A percentile compares a stretch with the other conserved stretches of the same genome.
Conservation (phyloP, 345 rosid species). For the Salix suchowensis region DNA sequence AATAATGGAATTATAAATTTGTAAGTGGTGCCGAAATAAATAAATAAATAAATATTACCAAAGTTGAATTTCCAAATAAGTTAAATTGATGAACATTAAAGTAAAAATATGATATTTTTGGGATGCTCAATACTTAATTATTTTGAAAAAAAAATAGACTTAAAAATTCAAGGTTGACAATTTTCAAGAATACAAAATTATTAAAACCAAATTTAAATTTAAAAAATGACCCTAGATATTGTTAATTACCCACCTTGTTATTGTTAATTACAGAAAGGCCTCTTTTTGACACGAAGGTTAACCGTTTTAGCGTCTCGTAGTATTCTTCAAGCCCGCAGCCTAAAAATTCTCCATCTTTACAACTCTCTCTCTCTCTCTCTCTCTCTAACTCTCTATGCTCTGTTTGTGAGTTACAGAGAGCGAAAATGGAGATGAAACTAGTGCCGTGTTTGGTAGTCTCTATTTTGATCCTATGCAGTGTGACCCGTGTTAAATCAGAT, state of each 20-base stretch:
- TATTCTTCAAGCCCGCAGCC: not conserved
- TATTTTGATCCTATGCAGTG: constrained; percentile 31
- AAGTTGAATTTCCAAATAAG: too few relatives aligned
- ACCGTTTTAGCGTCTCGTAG: not conserved
- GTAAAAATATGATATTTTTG: too few relatives aligned
- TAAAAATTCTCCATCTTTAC: not conserved
- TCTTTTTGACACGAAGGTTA: not conserved
- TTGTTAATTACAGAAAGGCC: not conserved
- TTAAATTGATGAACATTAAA: too few relatives aligned
- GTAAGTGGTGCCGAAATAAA: too few relatives aligned
- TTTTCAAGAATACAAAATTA: too few relatives aligned
- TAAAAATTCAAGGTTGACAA: too few relatives aligned
- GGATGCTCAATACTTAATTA: too few relatives aligned
- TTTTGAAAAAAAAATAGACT: too few relatives aligned
- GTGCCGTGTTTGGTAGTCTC: not conserved
- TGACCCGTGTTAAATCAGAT: constrained; percentile 46
- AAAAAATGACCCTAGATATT: too few relatives aligned
- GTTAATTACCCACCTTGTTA: not conserved
- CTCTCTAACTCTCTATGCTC: not conserved
- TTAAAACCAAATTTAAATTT: too few relatives aligned
- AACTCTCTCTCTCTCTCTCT: not conserved
- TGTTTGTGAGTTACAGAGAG: not conserved
- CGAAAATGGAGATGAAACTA: not conserved
- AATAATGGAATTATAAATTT: too few relatives aligned
- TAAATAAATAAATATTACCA: too few relatives aligned